Base-by-base conservation (phyloP, 805 yeast genomes). In the Ogataea henricii region DNA sequence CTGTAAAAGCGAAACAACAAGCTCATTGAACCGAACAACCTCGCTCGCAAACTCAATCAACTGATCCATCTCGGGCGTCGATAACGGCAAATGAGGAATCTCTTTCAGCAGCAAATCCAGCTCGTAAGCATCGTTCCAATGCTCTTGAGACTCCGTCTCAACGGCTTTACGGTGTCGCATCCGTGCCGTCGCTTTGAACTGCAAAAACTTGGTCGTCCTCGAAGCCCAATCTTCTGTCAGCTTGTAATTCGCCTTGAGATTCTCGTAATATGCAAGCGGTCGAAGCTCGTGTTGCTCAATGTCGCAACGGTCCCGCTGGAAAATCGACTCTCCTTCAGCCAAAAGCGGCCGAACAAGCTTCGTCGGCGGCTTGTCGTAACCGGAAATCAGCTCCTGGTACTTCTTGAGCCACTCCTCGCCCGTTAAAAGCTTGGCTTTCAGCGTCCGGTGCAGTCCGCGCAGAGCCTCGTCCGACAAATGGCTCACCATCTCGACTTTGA, bases 21-120 rank as follows among this genome's bases (percentile, higher is more conserved):
- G 71, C 22, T 67, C 62, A 48, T 77, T 81, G 60, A 75, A 85
- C 41, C 71, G 71, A 40, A 70, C 70, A 35, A 86, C 72, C 52
- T 80, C 85, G 25, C 57, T 64, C 4, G 76, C 73, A 39, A 82
- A 72, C 51, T 79, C 85, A 3, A 74, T 49, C 10, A 87, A 63
- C 56, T 79, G 85, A 16, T 78, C 83, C 54, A 82, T 71, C 57
- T 87, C 94, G 0, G 81, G 75, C 14, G 80, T 68, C 3, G 73
- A 62, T 46, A 85, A 77, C 17, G 78, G 74, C 48, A 84, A 56
- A 0, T 60, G 56, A 2, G 83, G 79, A 4, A 83, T 78, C 37
- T 71, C 70, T 14, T 68, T 66, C 12, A 82, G 56, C 18, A 84
- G 55, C 17, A 51, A 42, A 21, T 71, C 63, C 36, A 81, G 59